These are phyloP conservation scores for Saccharomycopsis synnaedendra DNA, from an alignment of 805 yeast species.

Conservation along the genomic window DNA sequence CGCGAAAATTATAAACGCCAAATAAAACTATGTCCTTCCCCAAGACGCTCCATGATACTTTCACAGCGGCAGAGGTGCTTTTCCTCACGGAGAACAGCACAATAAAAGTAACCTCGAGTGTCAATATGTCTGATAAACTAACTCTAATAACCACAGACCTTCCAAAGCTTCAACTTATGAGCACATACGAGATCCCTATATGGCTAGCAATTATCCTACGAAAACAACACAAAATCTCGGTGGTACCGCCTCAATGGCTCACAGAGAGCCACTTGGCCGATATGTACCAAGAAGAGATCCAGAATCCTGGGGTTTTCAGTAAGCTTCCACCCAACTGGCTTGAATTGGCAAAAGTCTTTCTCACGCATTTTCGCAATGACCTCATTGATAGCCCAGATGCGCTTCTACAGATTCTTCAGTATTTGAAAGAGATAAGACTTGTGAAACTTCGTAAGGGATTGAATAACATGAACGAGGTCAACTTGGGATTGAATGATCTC, in stretches of 20 bases:
- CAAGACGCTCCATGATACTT: conserved; percentile 35
- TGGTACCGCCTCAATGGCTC: conserved; percentile 83
- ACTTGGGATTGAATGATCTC: conserved; percentile 72
- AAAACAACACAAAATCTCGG: conserved; percentile 75
- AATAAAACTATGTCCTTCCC: conserved; percentile 50
- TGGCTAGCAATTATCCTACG: conserved; percentile 84
- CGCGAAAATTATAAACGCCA: too few relatives aligned
- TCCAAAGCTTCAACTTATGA: conserved; percentile 56
- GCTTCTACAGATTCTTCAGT: conserved; percentile 63
- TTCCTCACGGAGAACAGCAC: conserved; percentile 79
- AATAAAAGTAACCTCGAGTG: conserved; percentile 33
- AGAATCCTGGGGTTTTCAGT: conserved; percentile 47
- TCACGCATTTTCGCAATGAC: conserved; percentile 67
- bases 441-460: conserved; percentile 77
- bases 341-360: conserved; percentile 60
- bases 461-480: conserved; percentile 65
- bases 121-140: conserved; percentile 8
- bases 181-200: conserved; percentile 59
- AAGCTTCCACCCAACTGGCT: conserved; percentile 83
- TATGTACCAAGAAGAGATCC: conserved; percentile 56
- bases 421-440: conserved; percentile 71
- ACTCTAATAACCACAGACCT: conserved; percentile 30
- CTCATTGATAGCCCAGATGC: conserved; percentile 61
- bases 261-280: conserved; percentile 39
- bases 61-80: conserved; percentile 68